Conservation (phyloP, 2,329 filamentous ascomycete genomes). For the Exophiala sp. region DNA sequence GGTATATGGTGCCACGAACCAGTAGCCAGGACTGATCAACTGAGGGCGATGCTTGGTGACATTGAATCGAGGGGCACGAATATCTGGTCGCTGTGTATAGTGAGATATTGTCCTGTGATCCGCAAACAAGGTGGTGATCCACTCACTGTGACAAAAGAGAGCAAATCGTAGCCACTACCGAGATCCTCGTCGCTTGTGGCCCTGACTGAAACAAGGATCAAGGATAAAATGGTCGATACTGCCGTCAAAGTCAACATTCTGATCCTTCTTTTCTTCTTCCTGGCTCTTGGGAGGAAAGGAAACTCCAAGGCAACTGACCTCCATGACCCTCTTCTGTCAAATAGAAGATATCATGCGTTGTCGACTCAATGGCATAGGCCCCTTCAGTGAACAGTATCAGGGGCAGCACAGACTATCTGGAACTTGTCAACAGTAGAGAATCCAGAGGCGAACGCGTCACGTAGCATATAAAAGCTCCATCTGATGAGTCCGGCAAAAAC, state of each 20-base stretch:
- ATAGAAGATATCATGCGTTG: too few species aligned
- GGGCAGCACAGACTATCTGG: too few species aligned
- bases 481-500: too few species aligned
- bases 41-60: constrained; percentile 1
- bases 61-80: constrained; percentile 2
- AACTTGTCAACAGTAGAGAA: too few species aligned
- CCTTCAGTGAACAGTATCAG: too few species aligned
- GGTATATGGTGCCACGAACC: constrained; percentile 7
- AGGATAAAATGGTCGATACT: not conserved
- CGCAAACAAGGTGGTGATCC: not conserved
- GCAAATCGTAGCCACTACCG: not conserved
- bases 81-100: constrained; percentile 6
- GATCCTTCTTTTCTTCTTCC: not conserved
- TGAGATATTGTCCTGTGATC: not conserved
- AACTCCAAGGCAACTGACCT: not conserved
- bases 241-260: not conserved
- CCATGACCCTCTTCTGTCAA: not conserved
- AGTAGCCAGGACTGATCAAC: constrained; percentile 6
- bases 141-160: not conserved
- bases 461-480: too few species aligned
- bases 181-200: not conserved
- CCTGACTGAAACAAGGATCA: not conserved
- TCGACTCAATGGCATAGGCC: too few species aligned
- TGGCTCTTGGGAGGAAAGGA: not conserved
- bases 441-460: too few species aligned